phyloP scores from a whole-genome alignment of 805 yeast species.

The Cyberlindnera japonica region DNA sequence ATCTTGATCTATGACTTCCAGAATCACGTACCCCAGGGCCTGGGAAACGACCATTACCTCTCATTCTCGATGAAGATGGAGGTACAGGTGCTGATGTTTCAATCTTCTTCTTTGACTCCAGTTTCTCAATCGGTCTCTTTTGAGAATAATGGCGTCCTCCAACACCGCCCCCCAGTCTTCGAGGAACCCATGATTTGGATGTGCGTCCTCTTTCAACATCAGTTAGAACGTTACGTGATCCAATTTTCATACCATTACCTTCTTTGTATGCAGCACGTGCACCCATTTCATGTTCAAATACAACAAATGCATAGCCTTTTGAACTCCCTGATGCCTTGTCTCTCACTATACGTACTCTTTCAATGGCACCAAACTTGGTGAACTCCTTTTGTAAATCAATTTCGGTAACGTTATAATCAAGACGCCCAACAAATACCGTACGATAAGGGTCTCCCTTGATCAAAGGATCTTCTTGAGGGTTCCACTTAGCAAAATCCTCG shows the following conservation, averaged over 20 bases:
- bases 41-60: slow-evolving; percentile 8
- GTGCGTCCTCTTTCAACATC: slow-evolving; percentile 71
- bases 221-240: slow-evolving; percentile 55
- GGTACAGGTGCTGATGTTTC: slow-evolving; percentile 2
- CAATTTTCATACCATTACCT: slow-evolving; percentile 49
- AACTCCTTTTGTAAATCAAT: slow-evolving; percentile 63
- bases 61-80: slow-evolving; percentile 3
- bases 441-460: slow-evolving; percentile 67
- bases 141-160: slow-evolving; percentile 74
- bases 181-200: slow-evolving; percentile 64
- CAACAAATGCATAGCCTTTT: slow-evolving; percentile 82
- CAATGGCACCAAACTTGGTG: slow-evolving; percentile 66
- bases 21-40: slow-evolving; percentile 13
- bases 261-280: slow-evolving; percentile 60
- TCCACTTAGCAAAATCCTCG: slow-evolving; percentile 40
- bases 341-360: slow-evolving; percentile 52
- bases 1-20: slow-evolving; percentile 11
- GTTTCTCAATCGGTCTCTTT: slow-evolving; percentile 21
- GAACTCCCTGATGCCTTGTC: slow-evolving; percentile 51
- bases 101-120: slow-evolving; percentile 8
- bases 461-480: slow-evolving; percentile 55
- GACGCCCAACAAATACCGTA: slow-evolving; percentile 75
- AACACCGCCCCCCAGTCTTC: slow-evolving; percentile 86
- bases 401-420: slow-evolving; percentile 63
- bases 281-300: slow-evolving; percentile 57